Percentiles rank a stretch among this genome's conserved stretches.
phyloP scores from a whole-genome alignment of 2,329 filamentous ascomycete species.

The Colletotrichum acutatum region DNA sequence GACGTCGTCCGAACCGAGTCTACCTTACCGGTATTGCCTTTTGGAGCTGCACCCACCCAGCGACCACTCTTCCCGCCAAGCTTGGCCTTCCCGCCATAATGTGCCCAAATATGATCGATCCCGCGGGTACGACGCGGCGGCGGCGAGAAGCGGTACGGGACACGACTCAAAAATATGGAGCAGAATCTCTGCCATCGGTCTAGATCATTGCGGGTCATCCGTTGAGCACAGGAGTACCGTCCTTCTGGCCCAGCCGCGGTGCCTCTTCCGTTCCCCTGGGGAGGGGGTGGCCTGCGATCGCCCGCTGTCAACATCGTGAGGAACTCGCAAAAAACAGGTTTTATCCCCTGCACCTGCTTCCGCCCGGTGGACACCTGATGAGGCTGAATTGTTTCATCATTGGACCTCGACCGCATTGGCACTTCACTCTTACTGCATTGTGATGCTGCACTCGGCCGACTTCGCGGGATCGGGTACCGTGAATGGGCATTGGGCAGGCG shows the following conservation, averaged over 20 bases:
- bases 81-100: constrained; percentile 16
- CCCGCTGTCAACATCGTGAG: constrained; percentile 26
- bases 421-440: constrained; percentile 25
- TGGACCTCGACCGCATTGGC: constrained; percentile 26
- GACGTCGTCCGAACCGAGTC: constrained; percentile 25
- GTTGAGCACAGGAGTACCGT: neutral
- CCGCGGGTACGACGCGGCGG: constrained; percentile 20
- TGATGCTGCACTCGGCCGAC: constrained; percentile 29
- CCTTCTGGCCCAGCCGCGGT: neutral
- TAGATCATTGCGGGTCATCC: constrained; percentile 19
- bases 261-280: neutral
- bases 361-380: constrained; percentile 22
- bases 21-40: neutral
- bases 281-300: constrained; percentile 22
- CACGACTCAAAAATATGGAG: constrained; percentile 28
- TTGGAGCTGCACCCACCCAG: constrained; percentile 27
- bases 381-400: constrained; percentile 37
- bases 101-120: constrained; percentile 33
- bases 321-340: constrained; percentile 29
- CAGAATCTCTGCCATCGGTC: constrained; percentile 2
- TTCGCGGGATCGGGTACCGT: constrained; percentile 7
- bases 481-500: neutral
- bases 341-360: constrained; percentile 20
- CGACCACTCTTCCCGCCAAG: neutral
- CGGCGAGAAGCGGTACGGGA: constrained; percentile 27